A percentile compares a stretch with the other conserved stretches of the same genome.
These are phyloP conservation scores for Rhizopogon rudus DNA, from an alignment of 768 basidiomycete species.

Conservation along the genomic window DNA sequence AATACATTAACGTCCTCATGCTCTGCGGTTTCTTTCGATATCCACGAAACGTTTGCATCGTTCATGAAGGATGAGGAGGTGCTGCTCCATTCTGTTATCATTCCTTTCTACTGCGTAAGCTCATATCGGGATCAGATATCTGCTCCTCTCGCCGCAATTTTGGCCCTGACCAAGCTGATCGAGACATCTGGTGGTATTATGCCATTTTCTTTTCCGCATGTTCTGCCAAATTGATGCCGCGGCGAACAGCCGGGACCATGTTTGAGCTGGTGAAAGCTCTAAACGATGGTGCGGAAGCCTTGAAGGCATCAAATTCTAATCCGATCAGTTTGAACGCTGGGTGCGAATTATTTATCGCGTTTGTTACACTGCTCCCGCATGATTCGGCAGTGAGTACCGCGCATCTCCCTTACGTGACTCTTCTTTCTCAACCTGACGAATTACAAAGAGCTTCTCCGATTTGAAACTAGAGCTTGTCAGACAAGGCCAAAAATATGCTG, in stretches of 20 bases:
- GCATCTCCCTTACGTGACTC: slow-evolving; percentile 9
- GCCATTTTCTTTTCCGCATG: slow-evolving; percentile 1
- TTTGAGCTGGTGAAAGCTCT: slow-evolving; percentile 87
- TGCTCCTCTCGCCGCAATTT: slow-evolving; percentile 83
- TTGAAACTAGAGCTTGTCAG: slow-evolving; percentile 79
- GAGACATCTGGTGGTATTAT: slow-evolving; percentile 70
- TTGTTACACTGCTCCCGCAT: slow-evolving; percentile 80
- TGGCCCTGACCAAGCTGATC: slow-evolving; percentile 78
- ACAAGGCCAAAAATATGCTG: slow-evolving; percentile 74
- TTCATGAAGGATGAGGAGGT: slow-evolving; percentile 67
- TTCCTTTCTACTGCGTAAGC: background rate
- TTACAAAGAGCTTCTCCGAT: slow-evolving; percentile 67
- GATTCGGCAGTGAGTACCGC: slow-evolving; percentile 62
- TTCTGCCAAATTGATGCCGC: background rate
- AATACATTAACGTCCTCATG: background rate
- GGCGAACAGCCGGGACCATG: slow-evolving; percentile 73
- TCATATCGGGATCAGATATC: slow-evolving; percentile 49
- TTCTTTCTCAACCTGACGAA: slow-evolving; percentile 1
- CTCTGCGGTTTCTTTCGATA: slow-evolving; percentile 31
- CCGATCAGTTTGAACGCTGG: slow-evolving; percentile 86
- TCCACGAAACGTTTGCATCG: slow-evolving; percentile 49
- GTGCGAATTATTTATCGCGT: slow-evolving; percentile 86
- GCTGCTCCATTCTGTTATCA: slow-evolving; percentile 14
- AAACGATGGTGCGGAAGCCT: slow-evolving; percentile 62
- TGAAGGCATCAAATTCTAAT: slow-evolving; percentile 64